phyloP scores from a whole-genome alignment of 371 early-diverging fungal genomes.

The Racocetra persica region DNA sequence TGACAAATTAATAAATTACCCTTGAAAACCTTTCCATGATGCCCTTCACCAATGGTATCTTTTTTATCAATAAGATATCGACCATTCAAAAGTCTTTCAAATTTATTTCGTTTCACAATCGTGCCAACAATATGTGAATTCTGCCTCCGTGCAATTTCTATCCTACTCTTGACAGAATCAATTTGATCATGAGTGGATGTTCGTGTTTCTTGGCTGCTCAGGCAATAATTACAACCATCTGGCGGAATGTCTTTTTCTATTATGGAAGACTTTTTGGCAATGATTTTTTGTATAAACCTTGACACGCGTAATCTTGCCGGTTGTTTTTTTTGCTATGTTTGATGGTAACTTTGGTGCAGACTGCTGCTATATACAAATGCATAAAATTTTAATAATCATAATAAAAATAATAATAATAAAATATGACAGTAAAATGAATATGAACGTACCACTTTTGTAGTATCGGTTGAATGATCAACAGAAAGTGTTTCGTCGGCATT shows the following conservation, averaged over 20 bases:
- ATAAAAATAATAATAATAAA: no score
- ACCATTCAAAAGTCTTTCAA: conserved; percentile 16
- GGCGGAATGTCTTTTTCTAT: no score
- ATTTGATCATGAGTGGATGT: no score
- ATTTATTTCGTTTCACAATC: conserved; percentile 22
- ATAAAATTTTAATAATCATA: no score
- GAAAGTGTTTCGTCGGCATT: not conserved
- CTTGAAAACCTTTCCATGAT: conserved; percentile 33
- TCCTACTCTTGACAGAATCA: not conserved
- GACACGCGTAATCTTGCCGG: no score
- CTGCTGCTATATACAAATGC: no score
- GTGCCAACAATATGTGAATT: not conserved
- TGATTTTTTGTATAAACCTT: no score
- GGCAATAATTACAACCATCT: no score
- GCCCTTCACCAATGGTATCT: conserved; percentile 34
- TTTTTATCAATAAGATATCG: conserved; percentile 33
- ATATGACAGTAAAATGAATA: not conserved
- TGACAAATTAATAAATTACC: not conserved
- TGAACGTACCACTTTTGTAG: not conserved
- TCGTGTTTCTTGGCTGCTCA: no score
- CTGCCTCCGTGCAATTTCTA: not conserved
- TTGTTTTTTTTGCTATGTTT: no score
- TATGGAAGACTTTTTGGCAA: no score
- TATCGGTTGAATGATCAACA: not conserved
- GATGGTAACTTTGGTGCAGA: no score